Conservation (phyloP, 805 yeast genomes). For the Yarrowia yakushimensis region DNA sequence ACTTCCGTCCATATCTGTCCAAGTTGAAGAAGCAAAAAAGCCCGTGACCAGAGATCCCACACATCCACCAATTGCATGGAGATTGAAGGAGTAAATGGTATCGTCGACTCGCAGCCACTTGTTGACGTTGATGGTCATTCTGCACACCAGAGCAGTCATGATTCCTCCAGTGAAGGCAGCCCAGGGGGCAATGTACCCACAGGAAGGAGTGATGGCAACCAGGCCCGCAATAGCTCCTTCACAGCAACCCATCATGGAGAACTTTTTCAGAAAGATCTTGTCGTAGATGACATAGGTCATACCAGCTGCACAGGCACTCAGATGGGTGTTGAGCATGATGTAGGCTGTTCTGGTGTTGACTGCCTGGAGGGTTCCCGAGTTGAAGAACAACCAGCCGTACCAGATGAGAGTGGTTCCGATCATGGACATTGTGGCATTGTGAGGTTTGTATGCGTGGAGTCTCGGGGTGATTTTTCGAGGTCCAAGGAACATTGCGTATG, state of each 20-base stretch:
- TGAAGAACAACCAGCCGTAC: conserved; percentile 78
- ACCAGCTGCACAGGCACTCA: conserved; percentile 50
- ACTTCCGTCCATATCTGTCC: conserved; percentile 6
- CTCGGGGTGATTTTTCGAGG: conserved; percentile 45
- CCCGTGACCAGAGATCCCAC: conserved; percentile 82
- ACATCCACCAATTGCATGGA: conserved; percentile 88
- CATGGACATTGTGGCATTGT: conserved; percentile 62
- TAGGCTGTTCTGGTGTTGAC: conserved; percentile 34
- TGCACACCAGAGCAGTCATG: not conserved
- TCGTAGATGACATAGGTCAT: conserved; percentile 46
- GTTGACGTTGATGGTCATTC: conserved; percentile 1
- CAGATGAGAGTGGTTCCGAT: conserved; percentile 66
- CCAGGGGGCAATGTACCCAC: conserved; percentile 86
- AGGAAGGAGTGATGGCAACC: conserved; percentile 95
- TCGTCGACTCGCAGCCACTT: conserved; percentile 75
- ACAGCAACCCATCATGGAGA: conserved; percentile 93
- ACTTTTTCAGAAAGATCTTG: conserved; percentile 62
- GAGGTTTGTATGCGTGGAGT: conserved; percentile 61
- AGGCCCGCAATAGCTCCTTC: conserved; percentile 92
- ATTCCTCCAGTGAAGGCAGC: not conserved
- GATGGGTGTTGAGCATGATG: conserved; percentile 49
- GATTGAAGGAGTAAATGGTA: conserved; percentile 88
- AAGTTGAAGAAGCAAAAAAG: conserved; percentile 56
- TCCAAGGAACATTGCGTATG: conserved; percentile 63
- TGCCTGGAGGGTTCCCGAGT: conserved; percentile 62